Evolutionary conservation across 176 grass and related monocot genomes (phyloP), one percentile per base, ranked within the genome.

Genomic region (Canna indica): DNA sequence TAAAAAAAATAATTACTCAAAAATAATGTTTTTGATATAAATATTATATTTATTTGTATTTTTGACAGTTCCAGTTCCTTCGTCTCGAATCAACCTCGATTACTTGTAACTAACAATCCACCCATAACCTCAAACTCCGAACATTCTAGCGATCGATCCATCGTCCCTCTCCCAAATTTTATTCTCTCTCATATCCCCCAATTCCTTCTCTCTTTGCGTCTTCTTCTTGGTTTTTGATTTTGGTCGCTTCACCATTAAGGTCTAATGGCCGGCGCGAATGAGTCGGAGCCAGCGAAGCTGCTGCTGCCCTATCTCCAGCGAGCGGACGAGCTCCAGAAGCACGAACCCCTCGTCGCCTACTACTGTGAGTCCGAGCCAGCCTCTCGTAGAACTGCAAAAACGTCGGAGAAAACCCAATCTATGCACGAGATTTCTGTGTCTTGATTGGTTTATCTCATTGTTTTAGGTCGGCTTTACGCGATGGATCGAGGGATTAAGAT

Each of bases 281-380:
- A 85, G 7, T 59, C 65, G 59, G 95, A 99, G 80, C 95, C 87
- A 32, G 95, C 86, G 36, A 99, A 99, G 84, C 76, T 75, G 38
- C 80, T 99, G 65, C 90, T 99, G 64, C 95, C 95, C 32, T 99
- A 94, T 77, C 85, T 99, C 52, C 95, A 94, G 75, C 84, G 95
- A 64, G 95, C 95, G 46, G 90, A 99, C 82, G 95, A 99, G 70
- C 82, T 99, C 58, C 95, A 99, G 84, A 99, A 99, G 95, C 95
- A 94, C 84, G 95, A 99, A 52, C 87, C 90, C 27, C 86, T 99
- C 82, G 84, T 99, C 73, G 86, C 95, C 11, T 99, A 99, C 87
- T 99, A 99, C 82, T 99, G 94, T 96, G 12, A 11, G 14, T 52
- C 20, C 13, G 20, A 47, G 8, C 44, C n/a, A n/a, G n/a, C 64